Percentiles rank a stretch among this genome's conserved stretches.
Conservation (phyloP, 1,139 yeast species). For the Oligophagozyma castellii region DNA sequence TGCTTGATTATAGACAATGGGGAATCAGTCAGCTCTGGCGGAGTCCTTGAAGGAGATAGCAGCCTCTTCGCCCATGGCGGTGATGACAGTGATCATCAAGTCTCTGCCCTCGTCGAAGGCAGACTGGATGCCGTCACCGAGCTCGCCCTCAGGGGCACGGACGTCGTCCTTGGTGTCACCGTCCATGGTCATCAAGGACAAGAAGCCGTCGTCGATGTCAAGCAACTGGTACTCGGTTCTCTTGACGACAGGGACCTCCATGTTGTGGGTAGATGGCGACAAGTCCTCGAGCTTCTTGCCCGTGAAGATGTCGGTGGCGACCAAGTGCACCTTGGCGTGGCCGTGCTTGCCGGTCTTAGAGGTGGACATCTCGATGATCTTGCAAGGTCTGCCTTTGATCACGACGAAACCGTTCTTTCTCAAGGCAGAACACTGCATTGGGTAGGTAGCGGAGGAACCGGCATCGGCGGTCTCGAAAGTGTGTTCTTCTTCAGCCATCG, state of each 20-base stretch:
- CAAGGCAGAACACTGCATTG: slow-evolving; percentile 99
- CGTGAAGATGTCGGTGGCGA: slow-evolving; percentile 97
- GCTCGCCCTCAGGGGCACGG: slow-evolving; percentile 93
- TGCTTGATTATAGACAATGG: too few relatives aligned
- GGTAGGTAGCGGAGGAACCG: slow-evolving; percentile 97
- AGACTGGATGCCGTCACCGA: slow-evolving; percentile 82
- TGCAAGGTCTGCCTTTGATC: slow-evolving; percentile 98
- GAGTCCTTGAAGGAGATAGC: slow-evolving; percentile 97
- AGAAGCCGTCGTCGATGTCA: slow-evolving; percentile 97
- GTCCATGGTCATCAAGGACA: slow-evolving; percentile 89
- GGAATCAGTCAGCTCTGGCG: slow-evolving; percentile 51
- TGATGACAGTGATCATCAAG: slow-evolving; percentile 83
- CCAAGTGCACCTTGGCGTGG: slow-evolving; percentile 99
- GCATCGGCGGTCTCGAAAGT: slow-evolving; percentile 97
- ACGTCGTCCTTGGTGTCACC: slow-evolving; percentile 99
- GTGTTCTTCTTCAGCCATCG: slow-evolving; percentile 78
- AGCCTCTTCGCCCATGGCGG: slow-evolving; percentile 99
- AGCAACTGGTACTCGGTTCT: slow-evolving; percentile 95
- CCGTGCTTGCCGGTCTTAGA: slow-evolving; percentile 99
- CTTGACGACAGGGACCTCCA: slow-evolving; percentile 97
- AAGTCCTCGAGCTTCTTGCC: slow-evolving; percentile 99
- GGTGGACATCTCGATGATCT: slow-evolving; percentile 99
- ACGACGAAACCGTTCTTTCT: slow-evolving; percentile 99
- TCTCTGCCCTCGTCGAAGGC: slow-evolving; percentile 98
- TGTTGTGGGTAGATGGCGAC: slow-evolving; percentile 99